Evolutionary conservation across 371 early-diverging fungal genomes (phyloP), one percentile per base, ranked within the genome.

Genomic region (Haplosporangium sp.): DNA sequence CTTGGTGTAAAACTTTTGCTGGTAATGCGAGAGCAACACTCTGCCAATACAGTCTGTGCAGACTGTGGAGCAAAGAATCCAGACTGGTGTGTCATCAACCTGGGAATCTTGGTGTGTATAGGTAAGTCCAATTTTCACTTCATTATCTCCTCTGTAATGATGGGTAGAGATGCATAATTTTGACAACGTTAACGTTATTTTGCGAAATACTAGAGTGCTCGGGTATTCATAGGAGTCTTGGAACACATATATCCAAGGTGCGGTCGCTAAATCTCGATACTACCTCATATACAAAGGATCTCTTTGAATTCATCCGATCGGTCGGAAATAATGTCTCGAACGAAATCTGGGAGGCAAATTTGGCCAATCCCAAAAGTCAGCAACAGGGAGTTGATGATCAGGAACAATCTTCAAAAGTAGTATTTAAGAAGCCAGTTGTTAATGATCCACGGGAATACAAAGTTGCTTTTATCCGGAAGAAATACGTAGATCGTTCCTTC

Each of bases 201-300:
- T 6, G 11, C 35, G 15, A 8, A 8, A 42, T 20, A 11, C 55
- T 63, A 91, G 92, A 96, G 64, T 99, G 99, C 79, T 96, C 98
- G 20, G 98, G 99, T 17, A 91, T 96, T 48, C 99, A 99, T 81
- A 91, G 99, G 63, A 94, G 97, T 38, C 84, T 98, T 7, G 99
- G 99, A 0, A 93, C 95, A 1, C 96, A 96, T 66, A 89, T 96
- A n/a, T 93, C 94, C 66, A 96, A 96, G 72, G 93, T 97, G 4
- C 88, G 95, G 62, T 96, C 96, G 0, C 82, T 97, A 38, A 91
- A 89, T 7, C 85, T 98, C n/a, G 98, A 98, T 70, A 90, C 84
- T 61, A 88, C 86, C 39, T 91, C 88, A 1, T 91, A 89, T 71
- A 92, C 92, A 9, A 86, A 86, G 50, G 92, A 92, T 35, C 84